Percentiles rank a stretch among this genome's conserved stretches.
Evolutionary conservation across 768 basidiomycete genomes (phyloP).

Genomic region (Suillus occidentalis): DNA sequence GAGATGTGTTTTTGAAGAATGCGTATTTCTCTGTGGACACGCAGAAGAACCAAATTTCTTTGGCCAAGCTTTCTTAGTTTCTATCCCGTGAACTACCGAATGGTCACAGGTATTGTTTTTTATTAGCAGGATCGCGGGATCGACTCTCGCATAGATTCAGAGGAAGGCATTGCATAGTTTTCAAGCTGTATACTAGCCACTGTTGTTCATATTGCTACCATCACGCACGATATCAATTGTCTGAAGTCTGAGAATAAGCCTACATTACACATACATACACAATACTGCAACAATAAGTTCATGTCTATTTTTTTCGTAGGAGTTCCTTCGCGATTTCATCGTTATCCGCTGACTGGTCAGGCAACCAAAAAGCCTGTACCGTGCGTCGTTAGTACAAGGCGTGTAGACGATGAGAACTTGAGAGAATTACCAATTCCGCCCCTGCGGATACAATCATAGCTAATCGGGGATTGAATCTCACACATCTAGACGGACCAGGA

Average conservation of each 20-base stretch:
- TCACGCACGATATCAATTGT: not conserved
- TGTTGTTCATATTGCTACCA: not conserved
- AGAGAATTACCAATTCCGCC: constrained; percentile 67
- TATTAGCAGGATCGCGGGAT: constrained; percentile 10
- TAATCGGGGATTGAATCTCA: constrained; percentile 85
- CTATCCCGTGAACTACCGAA: constrained; percentile 23
- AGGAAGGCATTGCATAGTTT: not conserved
- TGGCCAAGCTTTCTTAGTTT: constrained; percentile 47
- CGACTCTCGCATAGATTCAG: constrained; percentile 2
- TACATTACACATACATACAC: not conserved
- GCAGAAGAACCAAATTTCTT: constrained; percentile 53
- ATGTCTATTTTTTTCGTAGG: constrained; percentile 49
- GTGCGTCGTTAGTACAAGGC: constrained; percentile 10
- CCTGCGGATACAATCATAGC: constrained; percentile 89
- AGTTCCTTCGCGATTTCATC: constrained; percentile 74
- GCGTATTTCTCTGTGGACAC: constrained; percentile 70
- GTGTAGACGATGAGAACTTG: not conserved
- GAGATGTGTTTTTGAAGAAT: constrained; percentile 79
- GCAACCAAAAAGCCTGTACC: constrained; percentile 62
- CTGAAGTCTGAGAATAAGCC: not conserved
- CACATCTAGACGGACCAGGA: constrained; percentile 80
- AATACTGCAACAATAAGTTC: constrained; percentile 3
- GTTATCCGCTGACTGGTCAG: constrained; percentile 63
- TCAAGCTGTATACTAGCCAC: constrained; percentile 1
- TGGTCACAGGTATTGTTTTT: not conserved